These are phyloP conservation scores for Aspergillus arachidicola DNA, from an alignment of 2,329 filamentous ascomycete species.

Conservation along the genomic window DNA sequence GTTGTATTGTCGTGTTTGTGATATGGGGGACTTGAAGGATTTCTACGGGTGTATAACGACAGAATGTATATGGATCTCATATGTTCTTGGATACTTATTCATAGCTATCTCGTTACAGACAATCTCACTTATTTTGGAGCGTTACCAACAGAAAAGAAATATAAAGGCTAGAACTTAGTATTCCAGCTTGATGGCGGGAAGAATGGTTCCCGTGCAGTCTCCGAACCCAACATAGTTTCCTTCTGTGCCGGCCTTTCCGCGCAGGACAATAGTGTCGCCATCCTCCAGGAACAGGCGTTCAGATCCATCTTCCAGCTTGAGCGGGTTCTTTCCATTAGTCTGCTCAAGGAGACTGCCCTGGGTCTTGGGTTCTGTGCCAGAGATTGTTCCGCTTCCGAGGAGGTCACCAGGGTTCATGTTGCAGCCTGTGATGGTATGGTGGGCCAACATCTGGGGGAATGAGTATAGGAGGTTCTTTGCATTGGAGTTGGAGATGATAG, in stretches of 20 bases:
- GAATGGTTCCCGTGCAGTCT: slow-evolving; percentile 67
- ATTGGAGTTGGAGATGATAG: slow-evolving; percentile 62
- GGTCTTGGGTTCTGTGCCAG: slow-evolving; percentile 59
- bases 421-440: slow-evolving; percentile 77
- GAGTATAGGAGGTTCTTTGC: slow-evolving; percentile 75
- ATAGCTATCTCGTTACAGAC: slow-evolving; percentile 13
- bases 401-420: slow-evolving; percentile 73
- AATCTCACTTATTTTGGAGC: slow-evolving; percentile 8
- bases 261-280: slow-evolving; percentile 69
- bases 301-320: slow-evolving; percentile 66
- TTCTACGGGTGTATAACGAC: background rate
- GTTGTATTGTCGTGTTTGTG: background rate
- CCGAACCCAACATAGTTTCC: slow-evolving; percentile 76
- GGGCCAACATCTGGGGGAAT: slow-evolving; percentile 80
- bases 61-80: background rate
- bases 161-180: slow-evolving; percentile 11
- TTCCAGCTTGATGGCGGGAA: slow-evolving; percentile 44
- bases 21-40: background rate
- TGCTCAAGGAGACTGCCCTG: slow-evolving; percentile 74
- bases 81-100: slow-evolving; percentile 2
- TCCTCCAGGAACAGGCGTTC: slow-evolving; percentile 73
- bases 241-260: slow-evolving; percentile 67
- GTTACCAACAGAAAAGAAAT: slow-evolving; percentile 6
- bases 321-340: slow-evolving; percentile 66
- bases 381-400: slow-evolving; percentile 78